Evolutionary conservation across 1,284 basidiomycete species (phyloP).

Genomic region (Moesziomyces parantarcticus): DNA sequence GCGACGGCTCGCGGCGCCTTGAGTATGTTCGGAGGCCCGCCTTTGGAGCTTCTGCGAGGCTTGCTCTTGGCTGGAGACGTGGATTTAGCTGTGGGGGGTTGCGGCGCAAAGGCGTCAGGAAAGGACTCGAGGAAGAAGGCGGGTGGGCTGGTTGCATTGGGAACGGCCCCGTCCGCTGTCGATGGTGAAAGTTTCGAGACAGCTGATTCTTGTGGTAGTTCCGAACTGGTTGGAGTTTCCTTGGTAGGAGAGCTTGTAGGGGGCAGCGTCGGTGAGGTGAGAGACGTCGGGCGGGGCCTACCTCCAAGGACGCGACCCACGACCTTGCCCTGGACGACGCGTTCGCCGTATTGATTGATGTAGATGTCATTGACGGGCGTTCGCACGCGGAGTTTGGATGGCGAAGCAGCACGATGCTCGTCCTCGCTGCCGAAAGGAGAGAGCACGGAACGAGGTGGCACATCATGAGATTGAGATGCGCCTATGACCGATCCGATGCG

Average conservation of each 20-base stretch:
- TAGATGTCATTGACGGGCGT: constrained; percentile 44
- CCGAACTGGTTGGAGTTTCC: not conserved
- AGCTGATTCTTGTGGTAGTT: not conserved
- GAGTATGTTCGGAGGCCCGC: constrained; percentile 14
- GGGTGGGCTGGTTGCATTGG: constrained; percentile 16
- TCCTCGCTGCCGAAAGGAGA: not conserved
- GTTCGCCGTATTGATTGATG: constrained; percentile 51
- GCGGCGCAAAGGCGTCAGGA: constrained; percentile 18
- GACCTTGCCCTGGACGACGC: constrained; percentile 46
- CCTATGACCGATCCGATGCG: constrained; percentile 28
- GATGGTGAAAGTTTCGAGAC: not conserved
- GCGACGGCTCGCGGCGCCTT: constrained; percentile 28
- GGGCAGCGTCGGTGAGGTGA: not conserved
- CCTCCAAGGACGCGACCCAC: constrained; percentile 41
- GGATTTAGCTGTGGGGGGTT: not conserved
- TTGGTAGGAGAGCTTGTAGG: not conserved
- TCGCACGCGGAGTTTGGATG: constrained; percentile 15
- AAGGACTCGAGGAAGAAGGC: constrained; percentile 54
- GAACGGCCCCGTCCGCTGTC: not conserved
- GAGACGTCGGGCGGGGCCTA: constrained; percentile 24
- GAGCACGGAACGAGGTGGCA: not conserved
- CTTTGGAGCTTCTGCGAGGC: constrained; percentile 12
- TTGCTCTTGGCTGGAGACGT: constrained; percentile 9
- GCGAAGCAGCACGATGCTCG: constrained; percentile 10
- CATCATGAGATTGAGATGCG: constrained; percentile 2